Evolutionary conservation across 2,329 filamentous ascomycete species (phyloP).

Genomic region (Trichoderma sp.): DNA sequence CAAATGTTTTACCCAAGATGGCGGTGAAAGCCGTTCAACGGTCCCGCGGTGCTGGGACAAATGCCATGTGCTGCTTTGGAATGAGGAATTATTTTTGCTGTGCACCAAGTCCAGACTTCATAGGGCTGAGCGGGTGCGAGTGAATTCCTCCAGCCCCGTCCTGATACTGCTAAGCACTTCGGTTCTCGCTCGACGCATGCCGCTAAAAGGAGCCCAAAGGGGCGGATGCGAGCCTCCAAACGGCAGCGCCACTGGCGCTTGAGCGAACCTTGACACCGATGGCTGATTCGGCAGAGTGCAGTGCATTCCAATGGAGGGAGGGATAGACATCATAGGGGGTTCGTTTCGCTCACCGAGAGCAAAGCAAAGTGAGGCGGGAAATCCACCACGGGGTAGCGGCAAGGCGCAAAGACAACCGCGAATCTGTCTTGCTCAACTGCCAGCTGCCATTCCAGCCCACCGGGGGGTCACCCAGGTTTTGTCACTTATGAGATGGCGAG

Average conservation of each 20-base stretch:
- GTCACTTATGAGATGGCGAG: neutral
- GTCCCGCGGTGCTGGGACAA: constrained; percentile 2
- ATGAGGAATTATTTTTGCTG: neutral
- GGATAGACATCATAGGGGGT: neutral
- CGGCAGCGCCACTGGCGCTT: constrained; percentile 19
- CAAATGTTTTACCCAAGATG: neutral
- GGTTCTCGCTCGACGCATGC: neutral
- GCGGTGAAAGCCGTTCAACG: neutral
- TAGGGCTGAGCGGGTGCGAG: constrained; percentile 15
- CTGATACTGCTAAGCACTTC: neutral
- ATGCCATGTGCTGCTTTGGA: neutral
- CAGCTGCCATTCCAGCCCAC: neutral
- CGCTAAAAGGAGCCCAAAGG: constrained; percentile 3
- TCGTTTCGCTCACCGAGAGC: neutral
- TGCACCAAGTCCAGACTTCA: neutral
- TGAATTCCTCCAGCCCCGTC: neutral
- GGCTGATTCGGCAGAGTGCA: neutral
- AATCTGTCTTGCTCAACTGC: neutral
- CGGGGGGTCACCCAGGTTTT: neutral
- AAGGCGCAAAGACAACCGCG: neutral
- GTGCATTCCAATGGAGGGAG: neutral
- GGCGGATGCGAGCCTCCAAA: neutral
- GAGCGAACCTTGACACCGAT: constrained; percentile 1
- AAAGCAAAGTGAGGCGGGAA: neutral
- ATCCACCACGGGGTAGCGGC: neutral